Conservation (phyloP, 2,329 filamentous ascomycete genomes). For the Stagonosporopsis vannaccii region DNA sequence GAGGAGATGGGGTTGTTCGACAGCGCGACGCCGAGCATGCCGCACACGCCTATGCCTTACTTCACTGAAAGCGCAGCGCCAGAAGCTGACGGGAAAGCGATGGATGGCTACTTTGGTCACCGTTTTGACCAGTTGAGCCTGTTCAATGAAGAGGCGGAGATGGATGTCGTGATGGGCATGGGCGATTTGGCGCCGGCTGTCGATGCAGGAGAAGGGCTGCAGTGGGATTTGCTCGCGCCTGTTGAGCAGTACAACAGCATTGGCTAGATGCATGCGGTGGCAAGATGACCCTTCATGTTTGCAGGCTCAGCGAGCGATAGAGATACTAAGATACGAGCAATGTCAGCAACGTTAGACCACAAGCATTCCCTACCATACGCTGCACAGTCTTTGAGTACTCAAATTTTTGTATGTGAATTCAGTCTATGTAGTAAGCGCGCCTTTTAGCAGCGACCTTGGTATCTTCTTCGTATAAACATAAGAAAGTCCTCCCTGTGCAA, state of each 20-base stretch:
- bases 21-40: conserved; percentile 36
- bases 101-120: conserved; percentile 18
- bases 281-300: background rate
- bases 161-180: conserved; percentile 37
- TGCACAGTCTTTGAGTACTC: background rate
- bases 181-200: conserved; percentile 26
- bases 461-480: conserved; percentile 13
- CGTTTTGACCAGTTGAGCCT: conserved; percentile 26
- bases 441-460: conserved; percentile 13
- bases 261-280: background rate
- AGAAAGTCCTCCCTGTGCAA: background rate
- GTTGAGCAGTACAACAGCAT: conserved; percentile 36
- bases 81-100: background rate
- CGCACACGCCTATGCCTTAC: conserved; percentile 41
- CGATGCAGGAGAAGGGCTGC: conserved; percentile 29
- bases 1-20: conserved; percentile 23
- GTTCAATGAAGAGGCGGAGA: conserved; percentile 30
- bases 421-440: conserved; percentile 12
- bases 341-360: background rate
- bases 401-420: background rate
- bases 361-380: background rate
- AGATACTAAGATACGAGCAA: conserved; percentile 5
- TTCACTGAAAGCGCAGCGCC: conserved; percentile 16
- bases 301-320: conserved; percentile 1
- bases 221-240: conserved; percentile 36